Conservation (phyloP, 2,329 filamentous ascomycete genomes). For the Periconia macrospinosa region DNA sequence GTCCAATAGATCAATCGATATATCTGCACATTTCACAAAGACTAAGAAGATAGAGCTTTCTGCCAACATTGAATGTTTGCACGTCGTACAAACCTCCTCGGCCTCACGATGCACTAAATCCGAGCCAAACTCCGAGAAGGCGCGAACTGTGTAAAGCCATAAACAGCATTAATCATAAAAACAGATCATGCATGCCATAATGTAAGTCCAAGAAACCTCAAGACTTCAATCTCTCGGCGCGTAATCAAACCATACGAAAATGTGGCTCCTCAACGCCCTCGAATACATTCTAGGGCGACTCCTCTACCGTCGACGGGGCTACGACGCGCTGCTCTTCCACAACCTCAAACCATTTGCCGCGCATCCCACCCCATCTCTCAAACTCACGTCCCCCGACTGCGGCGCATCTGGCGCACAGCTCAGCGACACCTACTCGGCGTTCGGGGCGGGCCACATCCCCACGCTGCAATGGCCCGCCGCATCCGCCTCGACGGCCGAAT, state of each 20-base stretch:
- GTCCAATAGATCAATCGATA: too few species aligned
- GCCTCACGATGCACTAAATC: neutral
- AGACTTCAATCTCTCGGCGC: too few species aligned
- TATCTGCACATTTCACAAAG: too few species aligned
- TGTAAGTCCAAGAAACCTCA: too few species aligned
- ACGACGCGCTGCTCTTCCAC: slow-evolving; percentile 5
- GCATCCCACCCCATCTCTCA: neutral
- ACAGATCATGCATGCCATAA: too few species aligned
- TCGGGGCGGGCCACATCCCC: slow-evolving; percentile 4
- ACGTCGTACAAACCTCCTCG: neutral
- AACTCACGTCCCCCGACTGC: slow-evolving; percentile 5
- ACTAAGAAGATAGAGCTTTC: too few species aligned
- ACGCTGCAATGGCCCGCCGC: slow-evolving; percentile 3
- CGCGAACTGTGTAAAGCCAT: neutral
- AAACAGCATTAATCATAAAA: neutral
- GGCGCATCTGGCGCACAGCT: neutral
- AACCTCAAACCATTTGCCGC: neutral
- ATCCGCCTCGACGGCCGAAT: slow-evolving; percentile 1
- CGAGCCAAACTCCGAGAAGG: neutral
- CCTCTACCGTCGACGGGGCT: slow-evolving; percentile 5
- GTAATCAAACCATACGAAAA: neutral
- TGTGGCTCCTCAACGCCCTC: slow-evolving; percentile 4
- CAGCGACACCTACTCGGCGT: neutral
- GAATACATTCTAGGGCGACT: slow-evolving; percentile 7
- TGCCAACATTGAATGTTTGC: too few species aligned